phyloP scores from a whole-genome alignment of 805 yeast species.

The Starmerella scarabaei region DNA sequence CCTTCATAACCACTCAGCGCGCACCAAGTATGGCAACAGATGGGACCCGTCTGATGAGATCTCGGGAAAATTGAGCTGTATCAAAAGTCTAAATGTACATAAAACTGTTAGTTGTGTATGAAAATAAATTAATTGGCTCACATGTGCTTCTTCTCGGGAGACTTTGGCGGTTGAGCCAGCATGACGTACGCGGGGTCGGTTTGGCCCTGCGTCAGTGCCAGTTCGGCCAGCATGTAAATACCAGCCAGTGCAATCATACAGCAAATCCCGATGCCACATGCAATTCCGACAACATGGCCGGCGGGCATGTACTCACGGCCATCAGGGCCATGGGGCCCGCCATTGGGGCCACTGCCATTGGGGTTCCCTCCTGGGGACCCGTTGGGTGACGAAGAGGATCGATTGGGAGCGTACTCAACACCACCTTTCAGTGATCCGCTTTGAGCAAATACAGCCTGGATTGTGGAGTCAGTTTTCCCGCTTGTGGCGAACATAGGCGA shows the following conservation, averaged over 20 bases:
- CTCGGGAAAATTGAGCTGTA: too few relatives aligned
- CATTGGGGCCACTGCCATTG: not conserved
- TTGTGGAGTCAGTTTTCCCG: constrained; percentile 4
- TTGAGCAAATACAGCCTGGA: constrained; percentile 27
- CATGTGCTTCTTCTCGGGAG: not conserved
- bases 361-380: not conserved
- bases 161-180: constrained; percentile 9
- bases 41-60: too few relatives aligned
- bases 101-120: too few relatives aligned
- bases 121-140: too few relatives aligned
- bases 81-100: too few relatives aligned
- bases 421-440: constrained; percentile 15
- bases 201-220: constrained; percentile 1
- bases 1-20: too few relatives aligned
- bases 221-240: constrained; percentile 29
- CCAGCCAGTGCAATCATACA: constrained; percentile 32
- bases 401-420: constrained; percentile 1
- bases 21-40: too few relatives aligned
- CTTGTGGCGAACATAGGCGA: constrained; percentile 38
- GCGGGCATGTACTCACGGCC: constrained; percentile 27
- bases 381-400: not conserved
- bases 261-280: constrained; percentile 54
- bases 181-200: constrained; percentile 11
- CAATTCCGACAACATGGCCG: constrained; percentile 58
- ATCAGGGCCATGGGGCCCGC: not conserved